A percentile compares a stretch with the other conserved stretches of the same genome.
Evolutionary conservation across 169 alveolate species (phyloP).

Genomic region (Eimeria acervulina): DNA sequence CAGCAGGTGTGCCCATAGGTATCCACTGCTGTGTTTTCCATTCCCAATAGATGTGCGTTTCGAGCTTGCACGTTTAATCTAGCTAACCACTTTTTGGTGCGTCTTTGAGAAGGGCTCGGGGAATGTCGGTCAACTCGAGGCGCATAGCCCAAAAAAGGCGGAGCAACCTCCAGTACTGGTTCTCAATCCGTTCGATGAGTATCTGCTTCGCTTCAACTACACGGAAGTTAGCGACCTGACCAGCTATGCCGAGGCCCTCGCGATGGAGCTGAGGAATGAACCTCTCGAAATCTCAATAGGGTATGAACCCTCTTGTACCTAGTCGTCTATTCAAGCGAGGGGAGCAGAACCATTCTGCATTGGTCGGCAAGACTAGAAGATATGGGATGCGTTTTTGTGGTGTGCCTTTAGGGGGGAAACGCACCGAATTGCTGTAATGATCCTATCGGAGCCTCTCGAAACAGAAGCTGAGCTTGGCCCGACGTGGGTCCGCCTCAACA

Average conservation of each 20-base stretch:
- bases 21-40: background rate
- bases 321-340: background rate
- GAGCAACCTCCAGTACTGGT: slow-evolving; percentile 34
- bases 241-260: slow-evolving; percentile 71
- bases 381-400: background rate
- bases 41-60: background rate
- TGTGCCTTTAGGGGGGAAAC: slow-evolving; percentile 35
- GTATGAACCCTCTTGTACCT: background rate
- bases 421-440: slow-evolving; percentile 76
- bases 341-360: background rate
- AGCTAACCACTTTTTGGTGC: background rate
- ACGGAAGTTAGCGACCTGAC: slow-evolving; percentile 78
- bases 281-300: slow-evolving; percentile 50
- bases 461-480: slow-evolving; percentile 53
- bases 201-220: slow-evolving; percentile 75
- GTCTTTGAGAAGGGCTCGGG: slow-evolving; percentile 3
- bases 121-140: background rate
- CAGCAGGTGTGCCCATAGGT: background rate
- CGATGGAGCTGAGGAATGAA: slow-evolving; percentile 55
- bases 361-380: too few species aligned
- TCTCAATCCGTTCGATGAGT: slow-evolving; percentile 69
- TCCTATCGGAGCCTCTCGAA: slow-evolving; percentile 77
- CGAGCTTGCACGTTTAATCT: background rate
- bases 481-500: slow-evolving; percentile 38
- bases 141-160: background rate